A percentile compares a stretch with the other conserved stretches of the same genome.
Conservation (phyloP, 1,139 yeast species). For the Yamadazyma sp. region DNA sequence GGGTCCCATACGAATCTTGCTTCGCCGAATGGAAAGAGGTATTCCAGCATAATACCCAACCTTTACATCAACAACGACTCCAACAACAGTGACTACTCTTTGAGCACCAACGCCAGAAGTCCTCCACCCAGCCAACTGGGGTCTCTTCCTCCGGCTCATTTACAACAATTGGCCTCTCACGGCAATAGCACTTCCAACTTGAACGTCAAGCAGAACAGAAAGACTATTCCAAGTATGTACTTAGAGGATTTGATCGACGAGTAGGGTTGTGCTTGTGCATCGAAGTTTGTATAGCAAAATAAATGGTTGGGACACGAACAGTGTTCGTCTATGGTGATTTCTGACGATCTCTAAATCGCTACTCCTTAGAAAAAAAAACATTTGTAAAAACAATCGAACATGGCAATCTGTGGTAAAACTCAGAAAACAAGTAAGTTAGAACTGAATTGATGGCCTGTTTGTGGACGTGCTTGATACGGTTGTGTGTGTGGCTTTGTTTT, state of each 20-base stretch:
- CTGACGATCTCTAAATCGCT: slow-evolving; percentile 1
- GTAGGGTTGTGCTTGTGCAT: too few species aligned
- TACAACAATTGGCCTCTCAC: slow-evolving; percentile 13
- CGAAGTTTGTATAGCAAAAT: too few species aligned
- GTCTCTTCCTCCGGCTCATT: slow-evolving; percentile 11
- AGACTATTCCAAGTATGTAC: slow-evolving; percentile 55
- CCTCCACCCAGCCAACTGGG: slow-evolving; percentile 3
- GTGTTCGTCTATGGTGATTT: not conserved
- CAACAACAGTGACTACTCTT: slow-evolving; percentile 37
- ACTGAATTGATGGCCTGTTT: not conserved
- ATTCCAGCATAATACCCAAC: slow-evolving; percentile 35
- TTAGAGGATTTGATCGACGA: slow-evolving; percentile 56
- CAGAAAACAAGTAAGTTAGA: slow-evolving; percentile 58
- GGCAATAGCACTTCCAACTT: slow-evolving; percentile 6
- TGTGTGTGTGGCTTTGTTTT: not conserved
- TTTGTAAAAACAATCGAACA: slow-evolving; percentile 17
- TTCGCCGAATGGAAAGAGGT: slow-evolving; percentile 30
- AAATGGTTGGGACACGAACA: not conserved
- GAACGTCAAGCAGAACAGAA: slow-evolving; percentile 22
- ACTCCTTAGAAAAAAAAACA: slow-evolving; percentile 2
- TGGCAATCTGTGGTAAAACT: slow-evolving; percentile 73
- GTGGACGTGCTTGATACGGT: not conserved
- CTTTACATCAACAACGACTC: slow-evolving; percentile 37
- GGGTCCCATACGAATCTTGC: slow-evolving; percentile 27
- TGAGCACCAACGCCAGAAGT: slow-evolving; percentile 17